phyloP scores from a whole-genome alignment of 2,329 filamentous ascomycete species.

The Parascedosporium putredinis region DNA sequence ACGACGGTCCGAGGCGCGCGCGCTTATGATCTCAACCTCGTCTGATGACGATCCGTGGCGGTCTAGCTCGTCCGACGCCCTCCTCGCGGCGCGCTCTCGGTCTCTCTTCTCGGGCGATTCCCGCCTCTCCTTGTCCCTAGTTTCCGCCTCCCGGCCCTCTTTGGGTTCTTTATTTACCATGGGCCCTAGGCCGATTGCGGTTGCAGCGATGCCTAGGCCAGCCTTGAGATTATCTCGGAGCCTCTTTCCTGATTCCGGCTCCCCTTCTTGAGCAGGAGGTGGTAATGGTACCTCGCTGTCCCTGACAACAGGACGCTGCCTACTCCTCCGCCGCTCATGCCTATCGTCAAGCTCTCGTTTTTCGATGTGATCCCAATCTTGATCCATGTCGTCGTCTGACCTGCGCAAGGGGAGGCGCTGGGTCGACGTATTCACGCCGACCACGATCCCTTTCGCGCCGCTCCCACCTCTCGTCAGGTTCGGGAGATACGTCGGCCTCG shows the following conservation, averaged over 20 bases:
- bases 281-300: slow-evolving; percentile 30
- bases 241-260: not conserved
- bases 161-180: slow-evolving; percentile 28
- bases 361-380: slow-evolving; percentile 8
- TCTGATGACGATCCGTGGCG: slow-evolving; percentile 15
- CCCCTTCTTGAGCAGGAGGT: slow-evolving; percentile 20
- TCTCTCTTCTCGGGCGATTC: slow-evolving; percentile 3
- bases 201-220: slow-evolving; percentile 37
- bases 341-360: slow-evolving; percentile 9
- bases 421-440: slow-evolving; percentile 3
- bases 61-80: slow-evolving; percentile 22
- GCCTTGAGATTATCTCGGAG: slow-evolving; percentile 32
- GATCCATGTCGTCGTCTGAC: slow-evolving; percentile 11
- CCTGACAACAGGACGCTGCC: slow-evolving; percentile 15
- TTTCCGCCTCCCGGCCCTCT: slow-evolving; percentile 18
- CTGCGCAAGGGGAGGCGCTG: not conserved
- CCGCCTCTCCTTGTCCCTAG: not conserved
- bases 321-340: slow-evolving; percentile 17
- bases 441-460: slow-evolving; percentile 12
- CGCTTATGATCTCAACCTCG: slow-evolving; percentile 12
- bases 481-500: slow-evolving; percentile 18
- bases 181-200: slow-evolving; percentile 32
- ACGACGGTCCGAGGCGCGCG: slow-evolving; percentile 2
- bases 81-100: slow-evolving; percentile 13
- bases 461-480: slow-evolving; percentile 33